Base-by-base conservation (phyloP, 2,329 filamentous ascomycete species). In the Byssochlamys sp. region DNA sequence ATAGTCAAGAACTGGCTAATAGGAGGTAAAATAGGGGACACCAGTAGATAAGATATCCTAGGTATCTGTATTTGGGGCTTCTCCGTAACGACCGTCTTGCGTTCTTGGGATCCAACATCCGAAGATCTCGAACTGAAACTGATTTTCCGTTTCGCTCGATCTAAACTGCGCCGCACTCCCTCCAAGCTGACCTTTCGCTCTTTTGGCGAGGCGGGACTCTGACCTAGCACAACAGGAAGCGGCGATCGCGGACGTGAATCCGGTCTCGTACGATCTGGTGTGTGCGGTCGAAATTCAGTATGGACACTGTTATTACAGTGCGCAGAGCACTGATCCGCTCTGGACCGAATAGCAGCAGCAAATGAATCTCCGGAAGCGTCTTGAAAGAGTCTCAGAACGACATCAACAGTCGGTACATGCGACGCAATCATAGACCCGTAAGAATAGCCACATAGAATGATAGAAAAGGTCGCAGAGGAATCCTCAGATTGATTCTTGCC, bases 371-470 rank as follows among this genome's bases (percentile, higher is more conserved):
- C 65, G 2, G 73, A 62, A 0, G 84, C 80, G 0, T 74, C 69
- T 6, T 74, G 67, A 63, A 94, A 90, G 0, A 80, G 73, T 1
- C 78, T 70, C 26, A 90, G 72, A 28, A 95, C 82, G 0, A 78
- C 72, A 10, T 77, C 70, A 35, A 86, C 60, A 7, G 70, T 61
- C 0, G 90, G 89, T 0, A 95, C 80, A 58, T 87, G 84, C 0
- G 82, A 84, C 1, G 90, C 85, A 45, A 97, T 83, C 67, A 96
- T 81, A 3, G 90, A 89, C 50, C 94, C 94, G 71, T 96, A 96
- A 0, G 91, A 96, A 71, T 96, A 96, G 11, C 91, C 91, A 1
- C 82, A 87, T 5, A 94, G 77, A 4, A 96, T 65, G 0, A 86
- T 61, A 33, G 67, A 65, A 12, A 75, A 61, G 1, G 59, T 49